Conservation (phyloP, 805 yeast species). For the Ogataea nakhonphanomensis region DNA sequence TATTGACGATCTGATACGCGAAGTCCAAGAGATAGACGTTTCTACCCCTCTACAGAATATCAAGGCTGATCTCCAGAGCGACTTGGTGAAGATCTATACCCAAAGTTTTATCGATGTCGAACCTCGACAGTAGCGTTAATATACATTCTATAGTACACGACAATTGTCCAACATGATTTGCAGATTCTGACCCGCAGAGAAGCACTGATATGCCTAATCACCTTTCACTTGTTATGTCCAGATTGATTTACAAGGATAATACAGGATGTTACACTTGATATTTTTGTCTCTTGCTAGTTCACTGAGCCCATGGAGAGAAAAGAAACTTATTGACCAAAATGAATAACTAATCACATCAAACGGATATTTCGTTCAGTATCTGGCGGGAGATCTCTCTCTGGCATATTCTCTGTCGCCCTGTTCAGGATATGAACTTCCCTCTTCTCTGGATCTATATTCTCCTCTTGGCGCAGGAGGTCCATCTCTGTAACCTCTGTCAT, state of each 20-base stretch:
- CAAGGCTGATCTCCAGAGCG: conserved; percentile 11
- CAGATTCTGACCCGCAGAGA: conserved; percentile 3
- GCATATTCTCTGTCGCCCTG: conserved; percentile 47
- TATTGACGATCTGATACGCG: conserved; percentile 10
- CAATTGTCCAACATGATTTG: conserved; percentile 1
- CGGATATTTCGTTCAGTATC: conserved; percentile 40
- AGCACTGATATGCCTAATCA: neutral
- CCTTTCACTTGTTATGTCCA: conserved; percentile 9
- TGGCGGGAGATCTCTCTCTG: conserved; percentile 75
- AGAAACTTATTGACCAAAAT: conserved; percentile 8
- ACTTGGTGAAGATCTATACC: conserved; percentile 6
- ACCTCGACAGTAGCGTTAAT: conserved; percentile 2
- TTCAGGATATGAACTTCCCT: conserved; percentile 33
- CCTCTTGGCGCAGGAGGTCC: conserved; percentile 31
- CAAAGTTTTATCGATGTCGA: neutral
- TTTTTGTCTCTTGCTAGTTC: conserved; percentile 9
- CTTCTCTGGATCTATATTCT: conserved; percentile 33
- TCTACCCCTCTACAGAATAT: conserved; percentile 8
- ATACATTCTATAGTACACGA: conserved; percentile 12
- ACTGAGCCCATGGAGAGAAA: conserved; percentile 5
- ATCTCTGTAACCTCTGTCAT: conserved; percentile 24
- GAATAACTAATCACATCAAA: conserved; percentile 3
- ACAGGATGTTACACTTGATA: conserved; percentile 10
- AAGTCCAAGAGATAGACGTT: conserved; percentile 12
- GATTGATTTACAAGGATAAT: conserved; percentile 9